Conservation (phyloP, 805 yeast genomes). For the Candida vaughaniae region DNA sequence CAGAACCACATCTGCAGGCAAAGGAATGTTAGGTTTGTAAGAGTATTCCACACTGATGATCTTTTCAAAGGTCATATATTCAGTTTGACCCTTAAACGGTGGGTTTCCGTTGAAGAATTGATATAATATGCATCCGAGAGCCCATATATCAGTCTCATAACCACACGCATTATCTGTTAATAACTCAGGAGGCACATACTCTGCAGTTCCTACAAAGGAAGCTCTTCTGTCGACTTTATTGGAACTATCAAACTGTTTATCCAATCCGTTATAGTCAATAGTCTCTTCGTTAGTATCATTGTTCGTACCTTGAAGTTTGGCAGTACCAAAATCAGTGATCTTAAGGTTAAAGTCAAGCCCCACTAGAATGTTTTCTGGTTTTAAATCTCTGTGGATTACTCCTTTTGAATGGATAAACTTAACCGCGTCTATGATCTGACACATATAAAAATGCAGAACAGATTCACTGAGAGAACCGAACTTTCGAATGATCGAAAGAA, state of each 20-base stretch:
- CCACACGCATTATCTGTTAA: conserved; percentile 77
- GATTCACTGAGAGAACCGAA: conserved; percentile 74
- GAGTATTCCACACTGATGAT: conserved; percentile 75
- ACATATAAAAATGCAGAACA: conserved; percentile 76
- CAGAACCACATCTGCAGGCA: conserved; percentile 28
- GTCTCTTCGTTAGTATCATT: conserved; percentile 29
- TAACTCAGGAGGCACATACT: conserved; percentile 91
- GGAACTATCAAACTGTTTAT: conserved; percentile 24
- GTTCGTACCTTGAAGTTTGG: conserved; percentile 56
- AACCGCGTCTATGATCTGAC: conserved; percentile 88
- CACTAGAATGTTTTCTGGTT: conserved; percentile 89
- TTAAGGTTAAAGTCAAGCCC: conserved; percentile 84
- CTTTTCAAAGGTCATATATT: conserved; percentile 83
- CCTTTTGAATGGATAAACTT: conserved; percentile 86
- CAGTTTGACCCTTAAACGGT: conserved; percentile 86
- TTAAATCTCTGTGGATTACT: conserved; percentile 88
- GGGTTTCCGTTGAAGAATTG: conserved; percentile 84
- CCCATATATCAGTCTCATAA: conserved; percentile 88
- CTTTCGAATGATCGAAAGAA: conserved; percentile 73
- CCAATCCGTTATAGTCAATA: conserved; percentile 30
- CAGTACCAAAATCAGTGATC: conserved; percentile 98
- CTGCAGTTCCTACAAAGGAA: conserved; percentile 88
- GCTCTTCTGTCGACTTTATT: conserved; percentile 33
- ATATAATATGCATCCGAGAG: conserved; percentile 83
- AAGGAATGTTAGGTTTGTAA: conserved; percentile 30